These are phyloP conservation scores for Phytophthora vignae DNA, from an alignment of 352 stramenopile genomes.

Conservation along the genomic window DNA sequence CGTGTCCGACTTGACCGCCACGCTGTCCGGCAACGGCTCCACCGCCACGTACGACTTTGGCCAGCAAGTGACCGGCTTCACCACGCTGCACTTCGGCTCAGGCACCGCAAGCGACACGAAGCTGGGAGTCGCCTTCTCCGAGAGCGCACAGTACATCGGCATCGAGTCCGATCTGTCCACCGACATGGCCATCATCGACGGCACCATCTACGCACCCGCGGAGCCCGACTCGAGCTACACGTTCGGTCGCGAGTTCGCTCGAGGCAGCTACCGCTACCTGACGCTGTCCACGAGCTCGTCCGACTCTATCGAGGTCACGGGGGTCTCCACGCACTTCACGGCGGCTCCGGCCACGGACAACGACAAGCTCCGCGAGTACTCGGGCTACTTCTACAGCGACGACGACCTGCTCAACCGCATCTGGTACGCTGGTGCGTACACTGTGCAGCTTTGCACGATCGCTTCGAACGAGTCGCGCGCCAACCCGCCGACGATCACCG, in stretches of 20 bases:
- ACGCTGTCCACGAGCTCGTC: constrained; percentile 37
- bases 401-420: constrained; percentile 53
- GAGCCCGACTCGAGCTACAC: constrained; percentile 36
- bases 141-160: constrained; percentile 43
- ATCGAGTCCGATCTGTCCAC: constrained; percentile 46
- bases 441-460: constrained; percentile 46
- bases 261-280: constrained; percentile 45
- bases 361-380: constrained; percentile 44
- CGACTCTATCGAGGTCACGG: constrained; percentile 31
- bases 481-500: constrained; percentile 36
- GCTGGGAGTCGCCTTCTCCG: constrained; percentile 43
- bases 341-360: constrained; percentile 33
- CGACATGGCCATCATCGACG: constrained; percentile 44
- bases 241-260: constrained; percentile 44
- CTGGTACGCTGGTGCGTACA: constrained; percentile 53
- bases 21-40: constrained; percentile 38
- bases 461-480: constrained; percentile 44
- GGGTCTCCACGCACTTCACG: constrained; percentile 44
- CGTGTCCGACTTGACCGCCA: constrained; percentile 27
- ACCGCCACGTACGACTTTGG: constrained; percentile 52
- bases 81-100: constrained; percentile 36
- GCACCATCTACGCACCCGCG: constrained; percentile 44
- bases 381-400: constrained; percentile 49
- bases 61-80: constrained; percentile 36
- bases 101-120: constrained; percentile 27